A percentile compares a stretch with the other conserved stretches of the same genome.
Evolutionary conservation across 1,139 yeast genomes (phyloP).

Genomic region (Scheffersomyces segobiensis): DNA sequence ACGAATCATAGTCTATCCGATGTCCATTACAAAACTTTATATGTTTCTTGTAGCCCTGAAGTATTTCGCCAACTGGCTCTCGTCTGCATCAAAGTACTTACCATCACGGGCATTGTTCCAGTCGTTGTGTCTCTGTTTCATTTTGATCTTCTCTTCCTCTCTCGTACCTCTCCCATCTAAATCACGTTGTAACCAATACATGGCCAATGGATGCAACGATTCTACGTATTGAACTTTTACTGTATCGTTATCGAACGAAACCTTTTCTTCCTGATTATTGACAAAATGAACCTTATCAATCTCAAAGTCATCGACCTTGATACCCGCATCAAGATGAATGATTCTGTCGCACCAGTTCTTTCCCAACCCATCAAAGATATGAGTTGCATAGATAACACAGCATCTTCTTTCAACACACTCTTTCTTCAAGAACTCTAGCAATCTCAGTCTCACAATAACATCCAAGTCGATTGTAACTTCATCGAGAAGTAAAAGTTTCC

Average conservation of each 20-base stretch:
- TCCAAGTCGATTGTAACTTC: constrained; percentile 97
- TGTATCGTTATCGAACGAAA: constrained; percentile 17
- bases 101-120: constrained; percentile 43
- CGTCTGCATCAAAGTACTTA: constrained; percentile 47
- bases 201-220: constrained; percentile 70
- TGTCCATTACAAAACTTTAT: not conserved
- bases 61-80: constrained; percentile 46
- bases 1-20: not conserved
- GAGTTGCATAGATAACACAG: constrained; percentile 88
- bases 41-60: constrained; percentile 45
- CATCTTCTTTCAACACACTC: constrained; percentile 73
- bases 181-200: constrained; percentile 62
- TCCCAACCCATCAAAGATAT: constrained; percentile 91
- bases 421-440: constrained; percentile 63
- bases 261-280: constrained; percentile 12
- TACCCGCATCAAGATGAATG: constrained; percentile 76
- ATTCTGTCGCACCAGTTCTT: constrained; percentile 80
- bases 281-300: constrained; percentile 31
- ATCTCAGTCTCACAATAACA: constrained; percentile 79
- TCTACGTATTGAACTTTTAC: constrained; percentile 33
- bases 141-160: constrained; percentile 48
- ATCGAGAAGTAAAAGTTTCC: constrained; percentile 81
- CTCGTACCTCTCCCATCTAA: constrained; percentile 53
- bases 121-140: constrained; percentile 47
- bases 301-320: constrained; percentile 29